Base-by-base conservation (phyloP, 139 green algal species). In the Chlorella vulgaris region DNA sequence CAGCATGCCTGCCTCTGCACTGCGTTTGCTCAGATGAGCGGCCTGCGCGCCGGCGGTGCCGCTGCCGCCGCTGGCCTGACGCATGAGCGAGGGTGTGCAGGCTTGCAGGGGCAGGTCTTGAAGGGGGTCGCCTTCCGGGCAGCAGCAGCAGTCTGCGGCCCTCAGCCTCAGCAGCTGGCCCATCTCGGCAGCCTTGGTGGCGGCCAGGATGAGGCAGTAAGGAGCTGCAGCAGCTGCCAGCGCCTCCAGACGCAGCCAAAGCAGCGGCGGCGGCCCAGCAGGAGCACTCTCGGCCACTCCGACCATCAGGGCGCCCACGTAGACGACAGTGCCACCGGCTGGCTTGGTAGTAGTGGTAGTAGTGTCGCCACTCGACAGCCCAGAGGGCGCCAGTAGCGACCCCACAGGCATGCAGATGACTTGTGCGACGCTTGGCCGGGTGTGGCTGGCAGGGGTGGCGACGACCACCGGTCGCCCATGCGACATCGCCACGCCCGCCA, bases 251-350 rank as follows among this genome's bases (percentile, higher is more conserved):
- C 28, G 29, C 19, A 4, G 33, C 40, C 39, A 43, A 18, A 69
- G 33, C 3, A 7, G 15, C 10, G 43, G 13, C 43, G 62, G 42
- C 29, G 78, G 36, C 28, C 24, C 6, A 5, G 70, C 69, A 26
- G 42, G n/a, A 36, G 33, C n/a, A 29, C 19, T 18, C 43, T 22
- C 21, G 55, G 7, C 6, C 40, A 38, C 55, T 3, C 81, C 81
- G 35, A 69, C 73, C 43, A 86, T 75, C 35, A 86, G 40, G 18
- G 81, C 65, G 51, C 81, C 81, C 39, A 86, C 81, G 39, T 47
- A 71, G 42, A 86, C n/a, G 58, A 26, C 67, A 33, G 10, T 28
- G 24, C 31, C 8, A 31, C 5, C n/a, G 33, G n/a, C 42, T 42
- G 42, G 19, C 4, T 15, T 4, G 69, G 28, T 43, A 42, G n/a